Conservation (phyloP, 2,329 filamentous ascomycete genomes). For the Colletotrichum simmondsii region DNA sequence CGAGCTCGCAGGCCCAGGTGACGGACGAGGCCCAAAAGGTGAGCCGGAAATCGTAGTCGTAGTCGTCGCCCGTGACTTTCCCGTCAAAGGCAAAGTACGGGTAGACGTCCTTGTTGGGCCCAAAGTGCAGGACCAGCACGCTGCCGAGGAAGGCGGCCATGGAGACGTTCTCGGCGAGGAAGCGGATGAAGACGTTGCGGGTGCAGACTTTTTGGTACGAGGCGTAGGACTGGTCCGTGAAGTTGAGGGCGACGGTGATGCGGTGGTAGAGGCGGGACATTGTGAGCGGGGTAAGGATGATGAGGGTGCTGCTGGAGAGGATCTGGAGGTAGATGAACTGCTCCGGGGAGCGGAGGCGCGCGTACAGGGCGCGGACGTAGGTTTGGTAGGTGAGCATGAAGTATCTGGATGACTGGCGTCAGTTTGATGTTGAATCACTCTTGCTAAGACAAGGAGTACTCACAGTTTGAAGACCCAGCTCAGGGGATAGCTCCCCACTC, state of each 20-base stretch:
- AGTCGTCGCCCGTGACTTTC: slow-evolving; percentile 52
- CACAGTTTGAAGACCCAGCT: slow-evolving; percentile 78
- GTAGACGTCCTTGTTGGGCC: slow-evolving; percentile 74
- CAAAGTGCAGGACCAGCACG: slow-evolving; percentile 74
- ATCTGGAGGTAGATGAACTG: slow-evolving; percentile 75
- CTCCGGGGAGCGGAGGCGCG: slow-evolving; percentile 71
- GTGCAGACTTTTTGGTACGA: slow-evolving; percentile 75
- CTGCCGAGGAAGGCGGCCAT: slow-evolving; percentile 76
- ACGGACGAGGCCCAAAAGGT: slow-evolving; percentile 72
- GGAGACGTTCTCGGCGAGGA: slow-evolving; percentile 73
- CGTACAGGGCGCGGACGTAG: slow-evolving; percentile 76
- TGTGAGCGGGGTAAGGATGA: slow-evolving; percentile 71
- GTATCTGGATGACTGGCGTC: slow-evolving; percentile 55
- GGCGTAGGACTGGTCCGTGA: slow-evolving; percentile 69
- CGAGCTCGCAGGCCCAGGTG: slow-evolving; percentile 75
- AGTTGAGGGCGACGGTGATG: slow-evolving; percentile 60
- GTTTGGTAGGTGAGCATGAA: slow-evolving; percentile 78
- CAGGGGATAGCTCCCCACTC: slow-evolving; percentile 76
- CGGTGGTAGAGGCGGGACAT: slow-evolving; percentile 71
- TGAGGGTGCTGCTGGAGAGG: slow-evolving; percentile 71
- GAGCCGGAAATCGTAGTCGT: slow-evolving; percentile 65
- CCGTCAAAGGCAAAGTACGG: slow-evolving; percentile 76
- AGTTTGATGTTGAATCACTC: background rate
- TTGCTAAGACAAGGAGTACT: slow-evolving; percentile 39
- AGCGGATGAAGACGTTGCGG: slow-evolving; percentile 75